phyloP scores from a whole-genome alignment of 2,329 filamentous ascomycete species.

The Dryadomyces quercus-mongolicae region DNA sequence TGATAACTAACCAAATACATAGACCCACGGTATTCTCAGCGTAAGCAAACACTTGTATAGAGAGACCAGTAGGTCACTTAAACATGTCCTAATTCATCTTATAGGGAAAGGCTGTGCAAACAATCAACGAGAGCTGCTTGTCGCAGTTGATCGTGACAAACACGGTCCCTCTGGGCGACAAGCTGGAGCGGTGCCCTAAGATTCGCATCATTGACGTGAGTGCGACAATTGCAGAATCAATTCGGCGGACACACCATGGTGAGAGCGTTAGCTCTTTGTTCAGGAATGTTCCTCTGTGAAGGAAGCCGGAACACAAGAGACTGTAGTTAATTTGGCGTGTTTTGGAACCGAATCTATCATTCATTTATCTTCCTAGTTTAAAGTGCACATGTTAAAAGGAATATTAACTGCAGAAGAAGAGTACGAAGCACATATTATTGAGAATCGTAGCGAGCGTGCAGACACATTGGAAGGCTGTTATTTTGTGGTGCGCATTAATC shows the following conservation, averaged over 20 bases:
- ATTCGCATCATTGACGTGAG: conserved; percentile 88
- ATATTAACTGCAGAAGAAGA: too few species aligned
- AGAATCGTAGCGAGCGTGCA: too few species aligned
- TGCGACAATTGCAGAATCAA: conserved; percentile 64
- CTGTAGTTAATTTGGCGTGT: too few species aligned
- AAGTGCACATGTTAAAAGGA: too few species aligned
- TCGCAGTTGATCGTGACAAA: conserved; percentile 81
- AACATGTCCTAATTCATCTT: conserved; percentile 35
- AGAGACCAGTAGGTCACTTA: not conserved
- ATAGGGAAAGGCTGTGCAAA: conserved; percentile 77
- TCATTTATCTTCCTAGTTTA: too few species aligned
- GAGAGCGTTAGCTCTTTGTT: conserved; percentile 54
- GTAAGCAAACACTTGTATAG: not conserved
- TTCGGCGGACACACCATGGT: conserved; percentile 57
- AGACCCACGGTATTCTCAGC: conserved; percentile 14
- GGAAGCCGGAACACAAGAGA: not conserved
- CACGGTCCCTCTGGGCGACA: conserved; percentile 68
- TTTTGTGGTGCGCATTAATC: too few species aligned
- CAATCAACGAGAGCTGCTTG: conserved; percentile 66
- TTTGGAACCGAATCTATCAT: too few species aligned
- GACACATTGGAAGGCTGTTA: too few species aligned
- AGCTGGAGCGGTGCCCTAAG: conserved; percentile 61
- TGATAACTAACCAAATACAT: not conserved
- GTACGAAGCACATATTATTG: too few species aligned
- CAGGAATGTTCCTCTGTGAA: conserved; percentile 47